Evolutionary conservation across 306 rosid species (phyloP), one percentile per base, ranked within the genome.

Genomic region (Cyamopsis tetragonoloba): DNA sequence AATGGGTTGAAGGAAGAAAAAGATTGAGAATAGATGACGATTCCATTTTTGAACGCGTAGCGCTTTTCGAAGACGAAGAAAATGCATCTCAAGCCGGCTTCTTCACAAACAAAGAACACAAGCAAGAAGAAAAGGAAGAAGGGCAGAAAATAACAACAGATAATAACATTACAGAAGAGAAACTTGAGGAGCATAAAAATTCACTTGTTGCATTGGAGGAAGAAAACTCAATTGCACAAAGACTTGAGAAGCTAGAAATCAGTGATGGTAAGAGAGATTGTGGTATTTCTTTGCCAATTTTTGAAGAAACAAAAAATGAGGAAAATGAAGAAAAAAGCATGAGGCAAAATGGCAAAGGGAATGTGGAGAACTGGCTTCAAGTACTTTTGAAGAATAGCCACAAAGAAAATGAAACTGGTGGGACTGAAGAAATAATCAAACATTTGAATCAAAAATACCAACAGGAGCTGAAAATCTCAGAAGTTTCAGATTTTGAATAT

Each of bases 281-380:
- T 17, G 80, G 60, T 17, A 7, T 41, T 77, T 78, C 77, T 17
- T 66, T 82, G 71, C 77, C 82, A 2, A 73, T 47, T 44, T 13
- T 62, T 43, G 79, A 12, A 27, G 84, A 83, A 44, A 73, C 80
- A 19, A 82, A 83, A 53, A 72, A 38, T 6, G 92, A 88, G 80
- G 97, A 95, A 78, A 91, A 95, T 64, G 97, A 91, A 51, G 92
- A n/a, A n/a, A n/a, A 95, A 42, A 83, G 72, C 65, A 86, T 91
- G 71, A 72, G 82, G 71, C 74, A 57, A 49, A 90, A 96, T 3
- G 99, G 99, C 37, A 90, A 85, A 83, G 99, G 96, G 57, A 95
- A 90, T 62, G 78, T 95, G n/a, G 99, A 95, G 66, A 95, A 88
- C 66, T 95, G 99, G 99, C 97, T 95, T 50, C 88, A 90, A 69